Evolutionary conservation across 352 stramenopile species (phyloP), one percentile per base, ranked within the genome.

Genomic region (Thalassiosira allenii): DNA sequence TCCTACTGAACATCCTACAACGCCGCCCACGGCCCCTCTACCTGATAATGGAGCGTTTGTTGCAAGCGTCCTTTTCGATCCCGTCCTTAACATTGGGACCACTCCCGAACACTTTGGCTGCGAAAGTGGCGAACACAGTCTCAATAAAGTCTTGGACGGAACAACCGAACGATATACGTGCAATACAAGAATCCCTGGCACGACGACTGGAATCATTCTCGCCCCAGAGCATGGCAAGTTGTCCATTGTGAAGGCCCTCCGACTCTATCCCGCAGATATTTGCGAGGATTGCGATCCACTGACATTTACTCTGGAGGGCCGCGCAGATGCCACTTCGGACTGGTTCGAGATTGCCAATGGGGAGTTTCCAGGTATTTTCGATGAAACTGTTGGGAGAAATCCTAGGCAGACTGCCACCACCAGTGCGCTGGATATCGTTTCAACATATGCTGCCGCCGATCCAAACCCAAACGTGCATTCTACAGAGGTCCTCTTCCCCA

Each of bases 341-440:
- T 79, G 70, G 70, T 58, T 63, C 22, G 43, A 70, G 29, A 72
- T 78, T 20, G 30, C 2, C 11, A 34, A n/a, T 0, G 68, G 58
- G 11, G n/a, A n/a, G n/a, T 72, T 78, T 5, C 56, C 54, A 8
- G 65, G 54, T 23, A 43, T 30, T 17, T n/a, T n/a, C n/a, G 33
- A 11, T 34, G 14, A 59, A 37, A 29, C 30, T 17, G 2, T 59
- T 49, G 40, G 41, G 32, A 67, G 67, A 20, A 76, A 76, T 25
- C n/a, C n/a, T n/a, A n/a, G n/a, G n/a, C n/a, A n/a, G n/a, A n/a
- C n/a, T n/a, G 22, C 22, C 9, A n/a, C n/a, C 11, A 17, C 23
- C 17, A 3, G 34, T 0, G 1, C 20, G 8, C 8, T 54, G 6
- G 23, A 43, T 2, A n/a, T n/a, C n/a, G n/a, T n/a, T n/a, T 70